Base-by-base conservation (phyloP, 495 filamentous ascomycete species). In the Melanomma pulvis-pyrius region DNA sequence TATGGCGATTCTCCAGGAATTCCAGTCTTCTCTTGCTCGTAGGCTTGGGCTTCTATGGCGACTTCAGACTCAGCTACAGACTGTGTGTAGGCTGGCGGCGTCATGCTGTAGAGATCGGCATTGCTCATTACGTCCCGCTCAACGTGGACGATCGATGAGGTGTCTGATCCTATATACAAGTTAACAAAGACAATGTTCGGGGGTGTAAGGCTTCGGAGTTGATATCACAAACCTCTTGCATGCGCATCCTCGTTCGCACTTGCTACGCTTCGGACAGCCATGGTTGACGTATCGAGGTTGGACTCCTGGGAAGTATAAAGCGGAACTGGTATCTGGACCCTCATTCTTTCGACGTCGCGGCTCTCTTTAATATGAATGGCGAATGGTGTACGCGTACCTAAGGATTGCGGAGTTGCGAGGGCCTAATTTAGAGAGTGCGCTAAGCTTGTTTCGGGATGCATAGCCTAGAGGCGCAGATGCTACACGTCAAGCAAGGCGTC, bases 21-120 rank as follows among this genome's bases (percentile, higher is more conserved):
- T 1, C 22, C 28, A 13, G 21, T 30, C 50, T 64, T 64, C 52
- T 44, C 39, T 44, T 6, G 5, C 4, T 41, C 28, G 19, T 36
- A 17, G 9, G 17, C 15, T 19, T 25, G 22, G 9, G 24, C 21
- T 39, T 65, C 50, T n/a, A 59, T 41, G 1, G 53, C n/a, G n/a
- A 24, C 5, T 9, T 65, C 62, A 30, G 26, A 46, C 15, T 56
- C 53, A 1, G 62, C 62, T 0, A 46, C 54, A 1, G 53, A 50
- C 13, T 51, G 12, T n/a, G 44, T 41, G 39, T 65, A 65, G 25
- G 62, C 53, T 1, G 62, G 62, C 2, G 53, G 53, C n/a, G 62
- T 58, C n/a, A 58, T 44, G 39, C 25, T 15, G 53, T 58, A 51
- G 9, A 65, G 28, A 48, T 65, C 62, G 25, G 39, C 53, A 29